Evolutionary conservation across 768 basidiomycete genomes (phyloP), one percentile per base, ranked within the genome.

Genomic region (Candolleomyces eurysporus): DNA sequence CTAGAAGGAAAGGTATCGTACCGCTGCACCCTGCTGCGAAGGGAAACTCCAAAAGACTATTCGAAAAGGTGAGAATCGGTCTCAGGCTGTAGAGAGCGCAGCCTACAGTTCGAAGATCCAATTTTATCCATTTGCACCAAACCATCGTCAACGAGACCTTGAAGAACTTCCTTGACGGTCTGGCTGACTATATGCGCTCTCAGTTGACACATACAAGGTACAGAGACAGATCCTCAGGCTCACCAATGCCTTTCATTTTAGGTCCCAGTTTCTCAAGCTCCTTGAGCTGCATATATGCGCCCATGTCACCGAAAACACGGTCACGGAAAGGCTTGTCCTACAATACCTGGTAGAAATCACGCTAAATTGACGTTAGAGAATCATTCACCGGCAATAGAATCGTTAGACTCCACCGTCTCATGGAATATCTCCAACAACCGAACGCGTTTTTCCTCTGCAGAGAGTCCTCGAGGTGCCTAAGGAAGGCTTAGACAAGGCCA

Each of bases 31-130:
- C 50, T 86, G 84, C 61, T 95, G 92, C 1, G 92, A 94, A 16
- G 94, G 94, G 71, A 97, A 96, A 68, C 92, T 92, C 95, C 95
- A 97, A 72, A 92, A 96, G 75, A 96, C 94, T 96, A 63, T 39
- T 39, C 19, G 58, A 10, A 19, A 3, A n/a, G 14, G 52, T 32
- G 9, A 54, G 21, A 19, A 8, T 39, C 5, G 40, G 19, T 51
- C 60, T 30, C 51, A 48, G 8, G 42, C 22, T 11, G 43, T 17
- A 55, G 59, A 64, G 66, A 65, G 66, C 61, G 64, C 58, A 52
- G 61, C 89, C 66, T 70, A 94, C 95, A 97, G 70, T 96, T 97
- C 3, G 92, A 93, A 9, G 94, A 91, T 36, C 95, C 95, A 60
- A 96, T 95, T 76, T 98, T 98, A 73, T 98, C 96, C 49, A 79